Conservation (phyloP, 169 alveolate species). For the Plasmodium malariae region DNA sequence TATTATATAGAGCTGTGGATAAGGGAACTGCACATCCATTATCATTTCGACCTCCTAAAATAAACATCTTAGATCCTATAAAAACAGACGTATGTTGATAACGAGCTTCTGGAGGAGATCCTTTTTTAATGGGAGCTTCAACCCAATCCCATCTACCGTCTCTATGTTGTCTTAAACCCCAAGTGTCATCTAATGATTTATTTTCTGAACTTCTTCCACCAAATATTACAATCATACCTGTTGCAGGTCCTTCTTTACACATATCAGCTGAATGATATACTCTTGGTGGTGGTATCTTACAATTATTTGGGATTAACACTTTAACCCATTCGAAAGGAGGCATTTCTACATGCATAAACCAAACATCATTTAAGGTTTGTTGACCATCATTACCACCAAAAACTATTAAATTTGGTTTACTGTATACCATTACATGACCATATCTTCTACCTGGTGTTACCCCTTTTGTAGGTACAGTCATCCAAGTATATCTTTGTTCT, state of each 20-base stretch:
- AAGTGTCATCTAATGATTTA: slow-evolving; percentile 96
- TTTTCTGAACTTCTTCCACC: slow-evolving; percentile 98
- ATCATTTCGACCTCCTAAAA: slow-evolving; percentile 98
- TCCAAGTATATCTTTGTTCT: slow-evolving; percentile 96
- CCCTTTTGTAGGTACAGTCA: slow-evolving; percentile 97
- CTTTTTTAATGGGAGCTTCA: slow-evolving; percentile 96
- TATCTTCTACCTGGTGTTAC: slow-evolving; percentile 99
- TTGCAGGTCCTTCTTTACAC: slow-evolving; percentile 97
- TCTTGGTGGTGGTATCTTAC: slow-evolving; percentile 94
- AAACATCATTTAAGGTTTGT: slow-evolving; percentile 95
- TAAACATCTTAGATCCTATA: slow-evolving; percentile 92
- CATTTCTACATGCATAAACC: slow-evolving; percentile 97
- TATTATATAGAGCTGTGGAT: slow-evolving; percentile 94
- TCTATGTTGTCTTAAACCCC: slow-evolving; percentile 99
- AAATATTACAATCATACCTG: slow-evolving; percentile 99
- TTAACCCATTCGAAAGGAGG: slow-evolving; percentile 97
- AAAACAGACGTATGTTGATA: slow-evolving; percentile 93
- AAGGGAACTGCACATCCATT: slow-evolving; percentile 90
- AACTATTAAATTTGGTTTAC: slow-evolving; percentile 96
- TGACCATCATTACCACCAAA: slow-evolving; percentile 99
- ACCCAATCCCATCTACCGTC: slow-evolving; percentile 99
- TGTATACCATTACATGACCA: slow-evolving; percentile 98
- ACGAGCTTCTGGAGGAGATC: slow-evolving; percentile 92
- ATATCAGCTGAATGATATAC: slow-evolving; percentile 93
- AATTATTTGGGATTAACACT: slow-evolving; percentile 88